These are phyloP conservation scores for Ogataea hybrid DNA, from an alignment of 1,139 yeast genomes.

Conservation along the genomic window DNA sequence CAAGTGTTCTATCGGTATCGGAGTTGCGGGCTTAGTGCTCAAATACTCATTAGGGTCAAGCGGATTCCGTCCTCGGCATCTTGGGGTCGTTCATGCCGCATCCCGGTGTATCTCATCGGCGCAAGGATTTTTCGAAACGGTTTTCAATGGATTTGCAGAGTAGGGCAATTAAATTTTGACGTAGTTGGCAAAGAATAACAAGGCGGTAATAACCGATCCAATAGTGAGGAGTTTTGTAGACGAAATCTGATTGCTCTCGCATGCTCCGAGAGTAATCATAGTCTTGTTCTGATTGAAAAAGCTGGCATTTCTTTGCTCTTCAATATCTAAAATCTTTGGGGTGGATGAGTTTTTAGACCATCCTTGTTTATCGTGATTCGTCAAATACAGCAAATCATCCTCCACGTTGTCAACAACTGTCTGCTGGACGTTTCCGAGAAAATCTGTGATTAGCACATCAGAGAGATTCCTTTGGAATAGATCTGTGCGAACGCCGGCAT, in stretches of 20 bases:
- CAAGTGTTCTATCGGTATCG: constrained; percentile 26
- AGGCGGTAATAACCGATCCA: background rate
- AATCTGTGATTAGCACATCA: constrained; percentile 82
- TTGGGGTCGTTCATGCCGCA: constrained; percentile 8
- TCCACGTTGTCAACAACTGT: constrained; percentile 66
- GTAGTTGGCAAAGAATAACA: constrained; percentile 4
- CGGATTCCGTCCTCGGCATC: constrained; percentile 9
- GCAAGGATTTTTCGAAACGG: constrained; percentile 12
- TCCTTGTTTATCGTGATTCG: constrained; percentile 21
- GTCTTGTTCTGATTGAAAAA: constrained; percentile 6
- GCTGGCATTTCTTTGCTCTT: background rate
- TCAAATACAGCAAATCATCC: constrained; percentile 39
- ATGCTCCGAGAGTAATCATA: constrained; percentile 10
- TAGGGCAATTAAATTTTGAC: constrained; percentile 8
- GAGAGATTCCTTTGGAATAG: constrained; percentile 64
- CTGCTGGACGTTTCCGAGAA: constrained; percentile 90
- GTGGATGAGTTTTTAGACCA: background rate
- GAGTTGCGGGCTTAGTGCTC: constrained; percentile 23
- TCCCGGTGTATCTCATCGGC: constrained; percentile 8
- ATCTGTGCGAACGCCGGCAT: constrained; percentile 88
- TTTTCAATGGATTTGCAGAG: constrained; percentile 11
- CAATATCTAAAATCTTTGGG: background rate
- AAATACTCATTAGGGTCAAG: constrained; percentile 13
- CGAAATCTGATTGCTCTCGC: background rate
- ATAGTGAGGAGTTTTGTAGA: background rate